phyloP scores from a whole-genome alignment of 345 rosid species.

The Leavenworthia alabamica region DNA sequence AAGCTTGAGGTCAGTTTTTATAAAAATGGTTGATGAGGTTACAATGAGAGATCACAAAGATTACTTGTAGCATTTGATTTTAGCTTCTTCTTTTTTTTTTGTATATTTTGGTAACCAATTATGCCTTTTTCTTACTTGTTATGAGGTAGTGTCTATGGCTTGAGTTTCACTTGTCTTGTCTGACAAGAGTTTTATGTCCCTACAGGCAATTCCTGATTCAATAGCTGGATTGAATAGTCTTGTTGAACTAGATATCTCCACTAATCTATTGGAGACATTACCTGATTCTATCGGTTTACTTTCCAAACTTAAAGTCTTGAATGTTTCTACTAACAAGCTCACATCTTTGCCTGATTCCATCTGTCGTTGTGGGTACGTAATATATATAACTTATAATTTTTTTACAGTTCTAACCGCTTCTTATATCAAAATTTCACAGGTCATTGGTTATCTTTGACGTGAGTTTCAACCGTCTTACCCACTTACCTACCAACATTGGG shows the following conservation, averaged over 20 bases:
- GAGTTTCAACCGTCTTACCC: slow-evolving; percentile 68
- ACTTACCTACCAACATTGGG: slow-evolving; percentile 86
- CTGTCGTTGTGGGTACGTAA: slow-evolving; percentile 68
- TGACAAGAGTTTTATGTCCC: slow-evolving; percentile 5
- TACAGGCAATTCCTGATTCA: slow-evolving; percentile 87
- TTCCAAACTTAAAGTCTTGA: slow-evolving; percentile 50
- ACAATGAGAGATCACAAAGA: neutral
- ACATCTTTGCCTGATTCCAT: slow-evolving; percentile 62
- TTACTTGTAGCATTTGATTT: neutral
- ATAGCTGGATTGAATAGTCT: slow-evolving; percentile 72
- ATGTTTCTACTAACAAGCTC: slow-evolving; percentile 75
- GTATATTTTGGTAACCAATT: neutral
- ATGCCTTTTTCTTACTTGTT: slow-evolving; percentile 7
- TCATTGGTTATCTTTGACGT: slow-evolving; percentile 68
- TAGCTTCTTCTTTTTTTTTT: neutral
- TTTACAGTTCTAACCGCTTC: neutral
- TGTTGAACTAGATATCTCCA: slow-evolving; percentile 62
- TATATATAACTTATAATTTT: neutral
- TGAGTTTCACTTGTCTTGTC: neutral
- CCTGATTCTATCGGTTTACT: slow-evolving; percentile 92
- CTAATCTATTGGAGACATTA: slow-evolving; percentile 65
- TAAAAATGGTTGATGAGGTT: neutral
- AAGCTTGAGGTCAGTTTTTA: slow-evolving; percentile 55
- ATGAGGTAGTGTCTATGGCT: neutral
- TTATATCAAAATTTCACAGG: slow-evolving; percentile 30